Conservation (phyloP, 2,329 filamentous ascomycete species). For the Endocalyx cinctus region DNA sequence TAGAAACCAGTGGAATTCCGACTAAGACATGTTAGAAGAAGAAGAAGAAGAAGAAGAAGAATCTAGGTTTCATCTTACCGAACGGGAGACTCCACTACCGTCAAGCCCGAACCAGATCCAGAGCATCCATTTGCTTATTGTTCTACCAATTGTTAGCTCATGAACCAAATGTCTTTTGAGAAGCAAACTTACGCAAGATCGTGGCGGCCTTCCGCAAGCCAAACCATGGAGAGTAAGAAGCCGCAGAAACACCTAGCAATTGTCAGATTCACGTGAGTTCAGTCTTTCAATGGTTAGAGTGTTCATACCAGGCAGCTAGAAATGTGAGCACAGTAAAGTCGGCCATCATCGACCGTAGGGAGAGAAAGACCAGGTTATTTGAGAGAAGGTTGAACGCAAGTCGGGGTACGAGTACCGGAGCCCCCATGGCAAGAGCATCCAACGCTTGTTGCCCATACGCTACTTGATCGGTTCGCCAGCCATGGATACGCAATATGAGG, state of each 20-base stretch:
- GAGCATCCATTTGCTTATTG: constrained; percentile 85
- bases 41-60: constrained; percentile 10
- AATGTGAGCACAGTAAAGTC: constrained; percentile 76
- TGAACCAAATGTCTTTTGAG: background rate
- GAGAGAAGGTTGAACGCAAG: constrained; percentile 79
- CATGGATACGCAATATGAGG: constrained; percentile 62
- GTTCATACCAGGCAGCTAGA: constrained; percentile 61
- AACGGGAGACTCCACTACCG: constrained; percentile 58
- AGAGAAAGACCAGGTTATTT: constrained; percentile 79
- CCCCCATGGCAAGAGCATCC: constrained; percentile 74
- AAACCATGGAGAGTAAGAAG: constrained; percentile 73
- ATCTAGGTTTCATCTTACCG: constrained; percentile 28
- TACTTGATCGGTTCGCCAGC: constrained; percentile 46
- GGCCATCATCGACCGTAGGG: constrained; percentile 77
- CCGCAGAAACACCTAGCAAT: constrained; percentile 64
- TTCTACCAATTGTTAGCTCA: constrained; percentile 33
- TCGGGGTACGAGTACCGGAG: constrained; percentile 71
- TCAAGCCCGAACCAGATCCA: constrained; percentile 92
- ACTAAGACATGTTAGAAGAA: constrained; percentile 34
- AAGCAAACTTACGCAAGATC: constrained; percentile 45
- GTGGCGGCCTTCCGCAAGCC: constrained; percentile 65
- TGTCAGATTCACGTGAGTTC: constrained; percentile 8
- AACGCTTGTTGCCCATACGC: constrained; percentile 61
- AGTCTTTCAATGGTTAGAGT: background rate
- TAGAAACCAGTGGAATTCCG: constrained; percentile 73